Evolutionary conservation across 768 basidiomycete genomes (phyloP).

Genomic region (Lenzites betulinus): DNA sequence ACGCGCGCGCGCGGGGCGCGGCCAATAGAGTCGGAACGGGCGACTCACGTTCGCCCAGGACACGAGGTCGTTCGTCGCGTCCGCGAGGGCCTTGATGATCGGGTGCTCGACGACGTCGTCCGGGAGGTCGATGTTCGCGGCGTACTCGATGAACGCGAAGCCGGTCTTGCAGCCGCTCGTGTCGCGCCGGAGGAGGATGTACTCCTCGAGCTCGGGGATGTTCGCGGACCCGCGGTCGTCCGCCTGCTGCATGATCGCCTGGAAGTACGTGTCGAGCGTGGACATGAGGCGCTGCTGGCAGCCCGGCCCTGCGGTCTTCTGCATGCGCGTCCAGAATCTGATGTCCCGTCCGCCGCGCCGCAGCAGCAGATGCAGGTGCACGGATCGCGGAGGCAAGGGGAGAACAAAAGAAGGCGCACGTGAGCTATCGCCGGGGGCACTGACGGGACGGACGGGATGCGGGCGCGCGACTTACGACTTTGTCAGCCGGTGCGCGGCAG

Average conservation of each 20-base stretch:
- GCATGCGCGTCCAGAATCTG: slow-evolving; percentile 40
- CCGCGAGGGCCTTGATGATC: slow-evolving; percentile 44
- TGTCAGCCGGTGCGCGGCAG: slow-evolving; percentile 25
- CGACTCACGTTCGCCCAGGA: slow-evolving; percentile 44
- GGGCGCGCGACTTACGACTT: slow-evolving; percentile 20
- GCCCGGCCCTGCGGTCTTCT: slow-evolving; percentile 40
- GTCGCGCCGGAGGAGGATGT: slow-evolving; percentile 53
- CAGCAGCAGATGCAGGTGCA: background rate
- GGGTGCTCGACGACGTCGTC: slow-evolving; percentile 57
- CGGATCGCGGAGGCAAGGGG: background rate
- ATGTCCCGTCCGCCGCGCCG: background rate
- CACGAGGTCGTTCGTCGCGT: slow-evolving; percentile 51
- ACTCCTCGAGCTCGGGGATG: slow-evolving; percentile 48
- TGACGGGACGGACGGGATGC: background rate
- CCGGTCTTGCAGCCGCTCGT: slow-evolving; percentile 55
- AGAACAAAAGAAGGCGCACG: slow-evolving; percentile 2
- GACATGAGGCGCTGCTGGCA: slow-evolving; percentile 38
- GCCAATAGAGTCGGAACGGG: background rate
- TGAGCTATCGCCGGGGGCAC: slow-evolving; percentile 1
- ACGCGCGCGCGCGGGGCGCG: background rate
- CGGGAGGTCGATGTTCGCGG: slow-evolving; percentile 51
- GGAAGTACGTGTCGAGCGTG: slow-evolving; percentile 33
- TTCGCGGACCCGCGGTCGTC: slow-evolving; percentile 28
- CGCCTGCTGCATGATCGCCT: slow-evolving; percentile 36
- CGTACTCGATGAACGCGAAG: slow-evolving; percentile 58